These are phyloP conservation scores for Xerocomellus chrysenteron DNA, from an alignment of 768 basidiomycete genomes.

Conservation along the genomic window DNA sequence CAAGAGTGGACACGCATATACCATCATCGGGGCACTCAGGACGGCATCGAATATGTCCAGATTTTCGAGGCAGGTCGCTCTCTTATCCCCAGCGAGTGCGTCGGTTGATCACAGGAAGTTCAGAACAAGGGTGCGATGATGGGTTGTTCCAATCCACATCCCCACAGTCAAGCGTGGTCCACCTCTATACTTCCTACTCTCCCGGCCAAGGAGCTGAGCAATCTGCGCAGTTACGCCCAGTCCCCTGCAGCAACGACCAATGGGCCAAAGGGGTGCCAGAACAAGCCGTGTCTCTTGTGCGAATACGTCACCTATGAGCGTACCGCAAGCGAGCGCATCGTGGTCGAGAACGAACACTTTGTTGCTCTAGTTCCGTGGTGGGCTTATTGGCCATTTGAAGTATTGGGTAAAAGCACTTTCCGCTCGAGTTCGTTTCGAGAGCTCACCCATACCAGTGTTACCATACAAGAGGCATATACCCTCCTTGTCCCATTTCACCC, in stretches of 20 bases:
- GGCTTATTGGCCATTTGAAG: conserved; percentile 93
- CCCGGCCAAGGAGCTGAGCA: conserved; percentile 63
- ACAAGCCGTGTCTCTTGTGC: conserved; percentile 70
- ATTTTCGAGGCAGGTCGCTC: conserved; percentile 70
- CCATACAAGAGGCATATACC: conserved; percentile 79
- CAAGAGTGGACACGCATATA: conserved; percentile 74
- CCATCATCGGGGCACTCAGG: conserved; percentile 51
- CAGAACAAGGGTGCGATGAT: conserved; percentile 93
- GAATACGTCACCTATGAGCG: conserved; percentile 76
- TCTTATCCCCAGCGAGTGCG: not conserved
- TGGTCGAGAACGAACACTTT: conserved; percentile 74
- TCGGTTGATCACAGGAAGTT: conserved; percentile 4
- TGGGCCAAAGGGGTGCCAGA: conserved; percentile 56
- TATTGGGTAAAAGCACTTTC: conserved; percentile 48
- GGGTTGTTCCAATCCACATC: conserved; percentile 95
- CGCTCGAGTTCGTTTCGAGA: not conserved
- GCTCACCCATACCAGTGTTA: conserved; percentile 48
- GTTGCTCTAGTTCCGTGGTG: conserved; percentile 90
- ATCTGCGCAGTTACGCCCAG: conserved; percentile 50
- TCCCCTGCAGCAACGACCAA: conserved; percentile 31
- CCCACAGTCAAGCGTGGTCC: conserved; percentile 91
- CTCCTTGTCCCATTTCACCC: conserved; percentile 59
- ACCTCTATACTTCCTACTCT: conserved; percentile 68
- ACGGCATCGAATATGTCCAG: conserved; percentile 79
- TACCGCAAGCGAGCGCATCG: conserved; percentile 55